Percentiles rank a stretch among this genome's conserved stretches.
Conservation (phyloP, 192 early-diverging fungal species). For the Backusella liffmaniae region DNA sequence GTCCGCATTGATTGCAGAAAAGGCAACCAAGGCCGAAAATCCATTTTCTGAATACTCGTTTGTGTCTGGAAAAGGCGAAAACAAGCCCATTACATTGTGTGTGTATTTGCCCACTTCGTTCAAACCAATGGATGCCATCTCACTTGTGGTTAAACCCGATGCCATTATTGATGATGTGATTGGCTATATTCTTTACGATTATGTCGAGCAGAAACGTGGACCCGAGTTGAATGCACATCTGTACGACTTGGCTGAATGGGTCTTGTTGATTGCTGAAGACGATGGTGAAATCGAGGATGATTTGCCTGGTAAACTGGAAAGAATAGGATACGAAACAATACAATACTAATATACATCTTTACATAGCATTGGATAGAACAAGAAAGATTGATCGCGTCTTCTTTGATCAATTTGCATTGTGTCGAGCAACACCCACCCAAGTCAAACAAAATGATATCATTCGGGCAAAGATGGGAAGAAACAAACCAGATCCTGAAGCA, state of each 20-base stretch:
- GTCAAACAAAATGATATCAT: conserved; percentile 40
- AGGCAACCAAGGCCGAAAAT: conserved; percentile 58
- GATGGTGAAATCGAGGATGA: conserved; percentile 97
- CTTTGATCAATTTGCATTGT: conserved; percentile 91
- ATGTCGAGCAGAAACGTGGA: conserved; percentile 65
- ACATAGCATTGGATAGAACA: conserved; percentile 80
- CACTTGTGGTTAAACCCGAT: conserved; percentile 70
- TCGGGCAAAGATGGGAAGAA: conserved; percentile 28
- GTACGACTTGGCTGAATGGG: conserved; percentile 79
- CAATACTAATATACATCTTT: not conserved
- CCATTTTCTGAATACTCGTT: conserved; percentile 68
- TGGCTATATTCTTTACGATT: conserved; percentile 88
- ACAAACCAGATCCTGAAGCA: conserved; percentile 23
- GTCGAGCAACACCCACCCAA: conserved; percentile 73
- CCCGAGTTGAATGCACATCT: conserved; percentile 63
- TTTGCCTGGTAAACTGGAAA: conserved; percentile 69
- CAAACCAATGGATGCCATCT: conserved; percentile 48
- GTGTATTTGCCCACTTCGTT: conserved; percentile 61
- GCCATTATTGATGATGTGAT: conserved; percentile 93
- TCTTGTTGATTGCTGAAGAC: conserved; percentile 89
- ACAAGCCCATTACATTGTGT: conserved; percentile 55
- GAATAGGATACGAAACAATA: not conserved
- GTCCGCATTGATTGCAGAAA: conserved; percentile 59
- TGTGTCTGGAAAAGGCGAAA: conserved; percentile 62
- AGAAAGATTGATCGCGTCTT: conserved; percentile 82